Base-by-base conservation (phyloP, 2,329 filamentous ascomycete species). In the Neofusicoccum umdonicola region DNA sequence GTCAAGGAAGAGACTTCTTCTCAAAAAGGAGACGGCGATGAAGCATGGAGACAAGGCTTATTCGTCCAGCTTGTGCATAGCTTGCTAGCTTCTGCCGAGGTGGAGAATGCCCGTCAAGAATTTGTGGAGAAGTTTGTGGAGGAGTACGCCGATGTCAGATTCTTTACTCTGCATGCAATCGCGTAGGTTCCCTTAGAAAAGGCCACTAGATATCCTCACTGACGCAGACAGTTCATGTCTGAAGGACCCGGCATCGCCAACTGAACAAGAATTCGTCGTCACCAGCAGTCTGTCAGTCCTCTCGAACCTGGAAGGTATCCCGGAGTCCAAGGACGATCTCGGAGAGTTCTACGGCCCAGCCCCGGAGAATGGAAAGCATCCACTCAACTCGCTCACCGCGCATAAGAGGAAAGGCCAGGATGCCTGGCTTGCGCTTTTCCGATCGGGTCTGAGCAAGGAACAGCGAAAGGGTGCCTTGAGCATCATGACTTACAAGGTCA, bases 371-470 rank as follows among this genome's bases (percentile, higher is more conserved):
- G 88, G 87, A 71, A 87, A 88, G 64, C 88, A 91, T 69, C 79
- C 68, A 3, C 68, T 76, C 12, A 82, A 83, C 52, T 91, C 89
- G 2, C 78, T 90, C 6, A 83, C 83, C 13, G 85, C 89, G 66
- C 91, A 93, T 79, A 94, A 91, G 78, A 90, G 87, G 72, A 87
- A 88, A 69, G 92, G 90, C 0, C 93, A 97, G 74, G 89, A 92
- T 65, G 91, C 92, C 3, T 98, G 94, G 94, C 80, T 97, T 17
- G 85, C 90, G 3, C 78, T 97, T 22, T 87, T 98, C 73, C 85
- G 84, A 64, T 81, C 88, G 64, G 82, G 85, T 3, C 83, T 93
- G 57, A 86, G 83, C 56, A 87, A 88, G 67, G 85, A 90, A 15
- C 90, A 96, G 74, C 88, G 91, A 60, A 98, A 98, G 76, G 82